A percentile compares a stretch with the other conserved stretches of the same genome.
Evolutionary conservation across 1,284 basidiomycete genomes (phyloP).

Genomic region (Sanghuangporus weigelae): DNA sequence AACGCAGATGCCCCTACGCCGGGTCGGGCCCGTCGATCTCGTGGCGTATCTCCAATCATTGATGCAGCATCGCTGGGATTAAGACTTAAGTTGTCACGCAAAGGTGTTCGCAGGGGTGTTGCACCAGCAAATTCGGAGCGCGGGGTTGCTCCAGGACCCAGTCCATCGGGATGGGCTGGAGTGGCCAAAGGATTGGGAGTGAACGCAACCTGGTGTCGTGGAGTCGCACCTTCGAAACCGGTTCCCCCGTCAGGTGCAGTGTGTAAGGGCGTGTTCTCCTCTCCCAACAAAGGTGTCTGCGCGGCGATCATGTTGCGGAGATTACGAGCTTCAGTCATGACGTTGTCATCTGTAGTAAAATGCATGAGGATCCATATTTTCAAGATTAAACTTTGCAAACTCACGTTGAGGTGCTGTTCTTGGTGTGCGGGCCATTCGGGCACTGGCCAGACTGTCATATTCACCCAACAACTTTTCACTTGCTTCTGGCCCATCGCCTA

Average conservation of each 20-base stretch:
- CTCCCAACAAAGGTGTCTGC: conserved; percentile 94
- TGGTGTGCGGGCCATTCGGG: conserved; percentile 88
- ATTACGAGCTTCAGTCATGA: conserved; percentile 93
- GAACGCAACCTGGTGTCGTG: conserved; percentile 80
- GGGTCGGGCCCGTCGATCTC: conserved; percentile 60
- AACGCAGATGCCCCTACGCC: conserved; percentile 70
- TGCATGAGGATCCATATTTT: conserved; percentile 12
- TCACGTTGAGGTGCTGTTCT: conserved; percentile 86
- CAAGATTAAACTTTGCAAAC: conserved; percentile 29
- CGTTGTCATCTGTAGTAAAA: conserved; percentile 69
- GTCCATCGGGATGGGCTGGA: conserved; percentile 49
- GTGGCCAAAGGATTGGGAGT: conserved; percentile 96
- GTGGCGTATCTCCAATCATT: conserved; percentile 62
- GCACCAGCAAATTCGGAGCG: conserved; percentile 47
- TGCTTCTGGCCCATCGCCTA: conserved; percentile 76
- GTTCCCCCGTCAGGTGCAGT: conserved; percentile 67
- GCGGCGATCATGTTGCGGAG: conserved; percentile 86
- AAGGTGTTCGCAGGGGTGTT: conserved; percentile 86
- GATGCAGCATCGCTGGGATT: conserved; percentile 65
- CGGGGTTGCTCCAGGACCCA: conserved; percentile 60
- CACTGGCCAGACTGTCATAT: conserved; percentile 85
- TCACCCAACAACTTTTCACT: conserved; percentile 86
- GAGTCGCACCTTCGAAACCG: conserved; percentile 89
- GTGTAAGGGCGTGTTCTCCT: conserved; percentile 93
- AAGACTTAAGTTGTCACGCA: conserved; percentile 88